Conservation (phyloP, 2,329 filamentous ascomycete genomes). For the Bipolaris zeicola region DNA sequence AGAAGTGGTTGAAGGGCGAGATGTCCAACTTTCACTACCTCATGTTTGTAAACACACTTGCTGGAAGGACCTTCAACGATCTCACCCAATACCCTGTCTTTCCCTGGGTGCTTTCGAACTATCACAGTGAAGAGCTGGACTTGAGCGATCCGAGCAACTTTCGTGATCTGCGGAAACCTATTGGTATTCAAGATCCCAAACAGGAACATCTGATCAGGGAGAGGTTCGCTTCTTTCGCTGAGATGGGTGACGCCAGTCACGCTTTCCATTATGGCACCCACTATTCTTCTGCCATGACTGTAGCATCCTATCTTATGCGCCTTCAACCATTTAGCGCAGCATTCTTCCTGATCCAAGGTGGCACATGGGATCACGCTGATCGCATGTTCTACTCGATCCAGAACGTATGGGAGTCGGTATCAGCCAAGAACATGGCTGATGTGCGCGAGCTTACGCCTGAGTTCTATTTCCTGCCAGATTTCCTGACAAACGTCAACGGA, state of each 20-base stretch:
- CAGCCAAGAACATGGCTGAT: slow-evolving; percentile 87
- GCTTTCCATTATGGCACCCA: slow-evolving; percentile 98
- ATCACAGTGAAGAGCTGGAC: slow-evolving; percentile 91
- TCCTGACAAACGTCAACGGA: slow-evolving; percentile 88
- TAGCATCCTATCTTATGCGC: slow-evolving; percentile 93
- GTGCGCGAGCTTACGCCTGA: slow-evolving; percentile 94
- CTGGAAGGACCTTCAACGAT: slow-evolving; percentile 95
- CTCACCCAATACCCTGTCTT: slow-evolving; percentile 98
- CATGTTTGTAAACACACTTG: slow-evolving; percentile 98
- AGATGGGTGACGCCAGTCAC: slow-evolving; percentile 79
- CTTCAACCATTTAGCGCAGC: slow-evolving; percentile 96
- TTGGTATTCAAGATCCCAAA: slow-evolving; percentile 84
- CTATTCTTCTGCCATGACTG: slow-evolving; percentile 99
- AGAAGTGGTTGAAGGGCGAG: slow-evolving; percentile 89
- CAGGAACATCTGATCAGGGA: slow-evolving; percentile 81
- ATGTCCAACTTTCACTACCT: slow-evolving; percentile 99
- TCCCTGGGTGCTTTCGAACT: slow-evolving; percentile 95
- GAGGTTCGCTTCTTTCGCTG: slow-evolving; percentile 83
- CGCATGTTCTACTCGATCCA: slow-evolving; percentile 92
- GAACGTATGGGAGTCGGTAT: slow-evolving; percentile 89
- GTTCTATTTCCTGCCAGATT: slow-evolving; percentile 96
- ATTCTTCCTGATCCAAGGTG: slow-evolving; percentile 92
- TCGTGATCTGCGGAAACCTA: slow-evolving; percentile 90
- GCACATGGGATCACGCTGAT: slow-evolving; percentile 94
- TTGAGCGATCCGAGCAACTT: slow-evolving; percentile 83